Percentiles rank a stretch among this genome's conserved stretches.
Conservation (phyloP, 352 stramenopile species). For the Pythium volutum region DNA sequence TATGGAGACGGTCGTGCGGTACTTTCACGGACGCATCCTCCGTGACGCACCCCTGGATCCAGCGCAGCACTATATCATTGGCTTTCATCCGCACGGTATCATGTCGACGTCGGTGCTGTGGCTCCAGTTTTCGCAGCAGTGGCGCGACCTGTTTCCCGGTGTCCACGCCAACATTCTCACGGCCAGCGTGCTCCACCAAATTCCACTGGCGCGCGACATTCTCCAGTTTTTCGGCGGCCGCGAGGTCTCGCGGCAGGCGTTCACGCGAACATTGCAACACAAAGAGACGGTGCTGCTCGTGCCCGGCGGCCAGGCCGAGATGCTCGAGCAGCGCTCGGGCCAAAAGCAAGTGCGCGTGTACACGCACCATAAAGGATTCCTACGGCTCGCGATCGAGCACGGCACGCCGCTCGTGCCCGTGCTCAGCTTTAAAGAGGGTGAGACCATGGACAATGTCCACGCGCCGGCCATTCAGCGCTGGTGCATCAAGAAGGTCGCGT, state of each 20-base stretch:
- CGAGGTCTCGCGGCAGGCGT: constrained; percentile 69
- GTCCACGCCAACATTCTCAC: constrained; percentile 68
- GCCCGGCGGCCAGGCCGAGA: constrained; percentile 77
- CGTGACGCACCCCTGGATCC: constrained; percentile 52
- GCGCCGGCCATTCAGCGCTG: constrained; percentile 68
- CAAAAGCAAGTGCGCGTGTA: constrained; percentile 67
- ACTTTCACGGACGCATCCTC: constrained; percentile 69
- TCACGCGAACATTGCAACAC: constrained; percentile 42
- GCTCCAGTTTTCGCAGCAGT: constrained; percentile 74
- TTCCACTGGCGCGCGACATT: constrained; percentile 68
- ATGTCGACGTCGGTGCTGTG: constrained; percentile 73
- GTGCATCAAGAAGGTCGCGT: constrained; percentile 75
- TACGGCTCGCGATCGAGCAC: constrained; percentile 75
- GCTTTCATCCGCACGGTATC: constrained; percentile 81
- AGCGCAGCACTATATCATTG: constrained; percentile 62
- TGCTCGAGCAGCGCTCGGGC: constrained; percentile 65
- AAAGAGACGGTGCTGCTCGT: constrained; percentile 74
- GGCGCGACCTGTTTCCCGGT: constrained; percentile 60
- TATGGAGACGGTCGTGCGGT: constrained; percentile 54
- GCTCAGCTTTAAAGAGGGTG: constrained; percentile 79
- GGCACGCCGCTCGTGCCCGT: constrained; percentile 69
- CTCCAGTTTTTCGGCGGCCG: constrained; percentile 73
- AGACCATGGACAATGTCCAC: constrained; percentile 82
- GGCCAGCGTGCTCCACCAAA: constrained; percentile 77
- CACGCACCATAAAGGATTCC: constrained; percentile 77